Base-by-base conservation (phyloP, 352 stramenopile genomes). In the Plasmopara viticola region DNA sequence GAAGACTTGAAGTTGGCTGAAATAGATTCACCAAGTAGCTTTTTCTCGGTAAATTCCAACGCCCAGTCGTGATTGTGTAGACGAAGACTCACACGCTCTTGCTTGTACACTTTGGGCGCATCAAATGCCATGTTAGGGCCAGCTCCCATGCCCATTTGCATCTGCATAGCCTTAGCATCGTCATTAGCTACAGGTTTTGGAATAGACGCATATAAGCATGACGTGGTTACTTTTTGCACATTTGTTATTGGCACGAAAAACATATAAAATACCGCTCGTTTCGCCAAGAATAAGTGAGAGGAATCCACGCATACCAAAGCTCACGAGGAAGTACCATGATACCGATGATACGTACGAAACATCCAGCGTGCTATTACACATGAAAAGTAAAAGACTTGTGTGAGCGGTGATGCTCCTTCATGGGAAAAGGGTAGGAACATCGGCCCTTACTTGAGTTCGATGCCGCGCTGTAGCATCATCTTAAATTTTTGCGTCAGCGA, bases 291-390 rank as follows among this genome's bases (percentile, higher is more conserved):
- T 94, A 37, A 99, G 80, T 62, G 83, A 88, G 48, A 99, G 95
- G 59, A 99, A 98, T 38, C 88, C 93, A 56, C 94, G 88, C 58
- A 99, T 88, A 60, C 96, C 97, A 64, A 98, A 99, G 87, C 98
- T 99, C 45, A 99, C 93, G 56, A 99, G 83, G 74, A 99, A 99
- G 70, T 99, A 99, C 95, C 96, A 99, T 56, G 86, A 98, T 15
- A 99, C 82, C 47, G 84, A 97, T 25, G 83, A 97, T 20, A 99
- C 97, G 70, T 99, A 99, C 51, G 86, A 97, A 44, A 97, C 95
- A 60, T 99, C 96, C 29, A 99, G 78, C 25, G 94, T 98, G 45
- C 81, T 94, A 47, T 25, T 25, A 56, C 5, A 68, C 38, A 48
- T 37, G 5, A 49, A 30, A 5, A 59, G 38, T 8, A 43, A 18